These are phyloP conservation scores for Ascochyta pisi DNA, from an alignment of 2,329 filamentous ascomycete species.

Conservation along the genomic window DNA sequence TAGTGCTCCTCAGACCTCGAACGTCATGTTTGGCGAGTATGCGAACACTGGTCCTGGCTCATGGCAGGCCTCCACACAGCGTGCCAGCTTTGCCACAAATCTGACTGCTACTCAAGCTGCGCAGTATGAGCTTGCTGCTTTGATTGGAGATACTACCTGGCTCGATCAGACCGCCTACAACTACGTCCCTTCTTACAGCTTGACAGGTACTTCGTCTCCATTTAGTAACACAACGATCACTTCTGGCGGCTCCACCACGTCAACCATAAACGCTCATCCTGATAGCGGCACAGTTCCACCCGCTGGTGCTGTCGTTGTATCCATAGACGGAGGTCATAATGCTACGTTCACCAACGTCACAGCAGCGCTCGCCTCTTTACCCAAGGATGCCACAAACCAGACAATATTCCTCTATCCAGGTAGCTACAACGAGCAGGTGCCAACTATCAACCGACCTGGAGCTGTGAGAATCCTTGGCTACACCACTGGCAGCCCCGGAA, in stretches of 20 bases:
- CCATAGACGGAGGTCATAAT: slow-evolving; percentile 38
- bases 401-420: slow-evolving; percentile 67
- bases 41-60: slow-evolving; percentile 43
- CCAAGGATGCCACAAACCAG: slow-evolving; percentile 51
- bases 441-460: slow-evolving; percentile 56
- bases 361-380: slow-evolving; percentile 46
- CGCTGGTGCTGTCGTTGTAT: slow-evolving; percentile 53
- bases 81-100: slow-evolving; percentile 48
- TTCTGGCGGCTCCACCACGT: slow-evolving; percentile 34
- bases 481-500: slow-evolving; percentile 55
- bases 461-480: slow-evolving; percentile 64
- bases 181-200: slow-evolving; percentile 38
- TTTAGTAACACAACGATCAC: slow-evolving; percentile 37
- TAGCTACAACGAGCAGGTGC: slow-evolving; percentile 65
- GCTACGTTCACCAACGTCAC: slow-evolving; percentile 46
- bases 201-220: slow-evolving; percentile 17
- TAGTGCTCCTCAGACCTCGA: slow-evolving; percentile 42
- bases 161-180: slow-evolving; percentile 53
- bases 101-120: slow-evolving; percentile 45
- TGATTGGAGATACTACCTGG: slow-evolving; percentile 53
- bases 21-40: slow-evolving; percentile 47
- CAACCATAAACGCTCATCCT: slow-evolving; percentile 47
- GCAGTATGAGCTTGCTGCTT: slow-evolving; percentile 47
- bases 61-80: slow-evolving; percentile 39
- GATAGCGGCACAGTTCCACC: slow-evolving; percentile 53